A percentile compares a stretch with the other conserved stretches of the same genome.
phyloP scores from a whole-genome alignment of 2,329 filamentous ascomycete species.

The Pyrenophora tritici-repentis region DNA sequence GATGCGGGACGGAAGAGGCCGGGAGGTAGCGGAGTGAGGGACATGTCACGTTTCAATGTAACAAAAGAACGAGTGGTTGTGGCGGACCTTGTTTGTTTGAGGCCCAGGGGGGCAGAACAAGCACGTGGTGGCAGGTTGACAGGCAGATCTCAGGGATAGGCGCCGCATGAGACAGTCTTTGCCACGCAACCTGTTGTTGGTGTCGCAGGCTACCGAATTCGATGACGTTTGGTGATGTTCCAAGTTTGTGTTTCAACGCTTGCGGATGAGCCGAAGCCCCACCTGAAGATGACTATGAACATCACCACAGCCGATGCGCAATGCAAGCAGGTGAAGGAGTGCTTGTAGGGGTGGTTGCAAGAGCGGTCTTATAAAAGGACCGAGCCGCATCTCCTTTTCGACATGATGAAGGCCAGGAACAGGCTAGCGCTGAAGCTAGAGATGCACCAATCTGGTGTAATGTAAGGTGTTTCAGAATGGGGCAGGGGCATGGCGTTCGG shows the following conservation, averaged over 20 bases:
- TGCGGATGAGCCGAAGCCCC: conserved; percentile 4
- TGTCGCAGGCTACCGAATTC: neutral
- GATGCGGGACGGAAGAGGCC: no score
- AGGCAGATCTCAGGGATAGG: neutral
- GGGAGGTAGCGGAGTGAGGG: no score
- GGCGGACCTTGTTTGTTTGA: no score
- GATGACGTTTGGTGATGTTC: conserved; percentile 11
- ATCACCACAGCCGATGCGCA: neutral
- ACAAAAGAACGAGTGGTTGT: no score
- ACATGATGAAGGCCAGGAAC: conserved; percentile 16
- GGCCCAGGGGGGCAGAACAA: neutral
- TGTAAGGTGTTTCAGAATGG: conserved; percentile 17
- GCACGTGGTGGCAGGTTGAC: neutral
- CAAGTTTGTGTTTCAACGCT: conserved; percentile 6
- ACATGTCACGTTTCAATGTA: no score
- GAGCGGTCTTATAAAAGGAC: conserved; percentile 14
- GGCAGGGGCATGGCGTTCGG: conserved; percentile 16
- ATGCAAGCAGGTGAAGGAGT: neutral
- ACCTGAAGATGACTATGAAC: neutral
- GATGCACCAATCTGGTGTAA: conserved; percentile 8
- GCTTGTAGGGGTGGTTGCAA: neutral
- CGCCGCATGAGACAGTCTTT: conserved; percentile 1
- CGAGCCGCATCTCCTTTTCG: conserved; percentile 23
- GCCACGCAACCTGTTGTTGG: neutral
- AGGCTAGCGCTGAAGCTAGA: conserved; percentile 17